A percentile compares a stretch with the other conserved stretches of the same genome.
Conservation (phyloP, 2,329 filamentous ascomycete species). For the Tolypocladium tropicale region DNA sequence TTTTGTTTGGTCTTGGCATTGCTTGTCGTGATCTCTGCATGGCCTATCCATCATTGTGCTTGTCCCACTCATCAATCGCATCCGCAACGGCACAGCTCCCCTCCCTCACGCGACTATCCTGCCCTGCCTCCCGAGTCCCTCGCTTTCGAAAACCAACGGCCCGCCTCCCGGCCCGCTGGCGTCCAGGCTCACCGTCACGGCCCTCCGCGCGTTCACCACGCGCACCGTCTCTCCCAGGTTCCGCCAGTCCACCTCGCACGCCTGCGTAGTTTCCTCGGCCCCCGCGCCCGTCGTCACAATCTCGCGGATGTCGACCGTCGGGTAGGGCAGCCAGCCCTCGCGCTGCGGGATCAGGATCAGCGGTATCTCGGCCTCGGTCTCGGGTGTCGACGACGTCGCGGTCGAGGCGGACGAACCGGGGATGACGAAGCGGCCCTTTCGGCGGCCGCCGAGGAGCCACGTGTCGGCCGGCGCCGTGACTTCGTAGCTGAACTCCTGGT, state of each 20-base stretch:
- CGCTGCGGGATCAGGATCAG: constrained; percentile 73
- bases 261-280: constrained; percentile 12
- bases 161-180: constrained; percentile 55
- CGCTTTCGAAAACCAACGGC: constrained; percentile 56
- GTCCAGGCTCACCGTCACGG: constrained; percentile 65
- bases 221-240: constrained; percentile 69
- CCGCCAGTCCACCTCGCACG: constrained; percentile 70
- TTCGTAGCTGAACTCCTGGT: constrained; percentile 75
- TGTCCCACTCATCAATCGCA: no score
- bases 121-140: constrained; percentile 23
- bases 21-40: no score
- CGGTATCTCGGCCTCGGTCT: constrained; percentile 49
- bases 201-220: constrained; percentile 60
- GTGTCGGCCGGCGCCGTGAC: constrained; percentile 61
- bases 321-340: constrained; percentile 68
- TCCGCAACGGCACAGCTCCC: no score
- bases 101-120: constrained; percentile 23
- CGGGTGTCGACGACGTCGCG: constrained; percentile 31
- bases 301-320: constrained; percentile 67
- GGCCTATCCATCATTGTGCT: no score
- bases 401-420: constrained; percentile 28
- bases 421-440: constrained; percentile 67
- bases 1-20: no score
- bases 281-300: constrained; percentile 24
- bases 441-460: constrained; percentile 78